A percentile compares a stretch with the other conserved stretches of the same genome.
Conservation (phyloP, 371 early-diverging fungal genomes). For the Haplosporangium sp. region DNA sequence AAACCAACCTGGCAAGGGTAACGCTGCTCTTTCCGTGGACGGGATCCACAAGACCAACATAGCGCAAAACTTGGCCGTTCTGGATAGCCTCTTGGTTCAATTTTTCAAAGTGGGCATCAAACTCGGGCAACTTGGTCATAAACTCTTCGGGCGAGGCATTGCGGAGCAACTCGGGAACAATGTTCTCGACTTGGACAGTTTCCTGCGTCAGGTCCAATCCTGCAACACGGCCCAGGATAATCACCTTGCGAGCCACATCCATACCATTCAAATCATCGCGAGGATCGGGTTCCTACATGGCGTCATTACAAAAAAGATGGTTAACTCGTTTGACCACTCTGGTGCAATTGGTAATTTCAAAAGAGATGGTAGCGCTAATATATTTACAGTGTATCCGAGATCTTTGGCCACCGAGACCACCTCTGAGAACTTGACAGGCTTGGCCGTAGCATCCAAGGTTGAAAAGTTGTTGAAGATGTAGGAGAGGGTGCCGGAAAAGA, state of each 20-base stretch:
- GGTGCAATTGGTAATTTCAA: neutral
- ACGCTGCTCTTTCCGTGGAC: slow-evolving; percentile 79
- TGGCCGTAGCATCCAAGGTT: slow-evolving; percentile 59
- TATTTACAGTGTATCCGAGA: slow-evolving; percentile 87
- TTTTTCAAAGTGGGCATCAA: slow-evolving; percentile 83
- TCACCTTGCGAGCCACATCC: slow-evolving; percentile 97
- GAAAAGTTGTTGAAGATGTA: slow-evolving; percentile 97
- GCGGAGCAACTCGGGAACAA: slow-evolving; percentile 90
- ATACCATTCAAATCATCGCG: slow-evolving; percentile 98
- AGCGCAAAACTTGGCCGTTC: slow-evolving; percentile 85
- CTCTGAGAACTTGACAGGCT: slow-evolving; percentile 78
- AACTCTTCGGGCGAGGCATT: slow-evolving; percentile 82
- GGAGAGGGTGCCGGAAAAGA: slow-evolving; percentile 95
- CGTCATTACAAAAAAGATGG: neutral
- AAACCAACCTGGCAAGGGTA: slow-evolving; percentile 72
- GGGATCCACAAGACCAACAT: slow-evolving; percentile 91
- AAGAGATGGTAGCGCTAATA: neutral
- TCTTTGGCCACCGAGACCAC: slow-evolving; percentile 91
- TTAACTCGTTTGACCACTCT: neutral
- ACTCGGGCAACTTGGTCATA: slow-evolving; percentile 83
- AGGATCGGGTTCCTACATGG: slow-evolving; percentile 91
- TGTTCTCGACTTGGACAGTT: slow-evolving; percentile 90
- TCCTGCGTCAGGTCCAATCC: slow-evolving; percentile 82
- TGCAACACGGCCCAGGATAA: slow-evolving; percentile 89
- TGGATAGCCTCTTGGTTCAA: slow-evolving; percentile 81